Evolutionary conservation across 2,329 filamentous ascomycete genomes (phyloP).

Genomic region (Zymoseptoria tritici): DNA sequence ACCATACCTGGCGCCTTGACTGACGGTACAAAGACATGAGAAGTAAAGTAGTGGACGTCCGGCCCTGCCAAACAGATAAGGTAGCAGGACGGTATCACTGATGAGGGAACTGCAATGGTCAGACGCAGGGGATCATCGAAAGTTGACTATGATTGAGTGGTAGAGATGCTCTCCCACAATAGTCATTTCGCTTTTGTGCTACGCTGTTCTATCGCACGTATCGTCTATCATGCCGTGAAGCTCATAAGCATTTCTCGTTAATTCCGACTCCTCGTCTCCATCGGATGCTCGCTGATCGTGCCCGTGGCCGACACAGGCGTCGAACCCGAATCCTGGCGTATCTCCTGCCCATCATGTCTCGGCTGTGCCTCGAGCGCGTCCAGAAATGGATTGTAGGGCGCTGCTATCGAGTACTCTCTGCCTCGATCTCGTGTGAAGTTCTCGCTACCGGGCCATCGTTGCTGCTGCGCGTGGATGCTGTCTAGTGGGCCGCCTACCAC

Average conservation of each 20-base stretch:
- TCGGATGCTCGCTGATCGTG: constrained; percentile 23
- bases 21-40: too few relatives aligned
- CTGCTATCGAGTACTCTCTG: constrained; percentile 47
- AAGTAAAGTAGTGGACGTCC: too few relatives aligned
- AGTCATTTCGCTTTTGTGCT: not conserved
- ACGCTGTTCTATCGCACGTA: not conserved
- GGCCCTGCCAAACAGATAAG: too few relatives aligned
- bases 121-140: too few relatives aligned
- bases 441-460: constrained; percentile 47
- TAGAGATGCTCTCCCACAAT: not conserved
- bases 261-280: constrained; percentile 23
- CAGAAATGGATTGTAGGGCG: constrained; percentile 53
- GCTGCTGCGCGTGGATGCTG: constrained; percentile 74
- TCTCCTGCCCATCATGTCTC: constrained; percentile 5
- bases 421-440: constrained; percentile 19
- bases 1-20: too few relatives aligned
- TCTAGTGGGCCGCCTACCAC: constrained; percentile 80
- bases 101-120: too few relatives aligned
- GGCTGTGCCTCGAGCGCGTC: constrained; percentile 35
- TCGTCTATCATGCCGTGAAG: not conserved
- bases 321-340: constrained; percentile 19
- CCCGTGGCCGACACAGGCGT: constrained; percentile 12
- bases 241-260: constrained; percentile 2
- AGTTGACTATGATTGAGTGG: not conserved
- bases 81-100: too few relatives aligned